A percentile compares a stretch with the other conserved stretches of the same genome.
Conservation (phyloP, 306 rosid species). For the Sechiopsis laciniata region DNA sequence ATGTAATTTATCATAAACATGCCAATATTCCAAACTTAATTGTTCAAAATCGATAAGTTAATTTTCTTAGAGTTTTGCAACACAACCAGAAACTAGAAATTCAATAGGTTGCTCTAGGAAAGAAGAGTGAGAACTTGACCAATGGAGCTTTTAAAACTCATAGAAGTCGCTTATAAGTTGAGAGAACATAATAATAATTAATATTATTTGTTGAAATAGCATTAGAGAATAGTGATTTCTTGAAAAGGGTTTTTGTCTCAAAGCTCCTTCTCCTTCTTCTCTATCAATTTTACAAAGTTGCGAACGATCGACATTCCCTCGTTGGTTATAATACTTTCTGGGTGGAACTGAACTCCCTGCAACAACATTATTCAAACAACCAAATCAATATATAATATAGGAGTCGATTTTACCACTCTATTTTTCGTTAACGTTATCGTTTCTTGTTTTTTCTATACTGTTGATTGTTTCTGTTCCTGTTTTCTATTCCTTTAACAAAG, state of each 20-base stretch:
- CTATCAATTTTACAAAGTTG: conserved; percentile 60
- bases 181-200: too few species aligned
- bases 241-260: background rate
- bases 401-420: background rate
- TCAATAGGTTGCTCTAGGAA: background rate
- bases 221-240: background rate
- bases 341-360: conserved; percentile 98
- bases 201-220: too few species aligned
- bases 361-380: conserved; percentile 15
- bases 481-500: background rate
- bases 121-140: too few species aligned
- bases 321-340: conserved; percentile 80
- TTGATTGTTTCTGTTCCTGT: background rate
- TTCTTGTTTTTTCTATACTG: background rate
- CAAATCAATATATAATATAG: background rate
- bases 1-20: too few species aligned
- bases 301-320: conserved; percentile 64
- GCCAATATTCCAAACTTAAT: too few species aligned
- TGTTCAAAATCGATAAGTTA: too few species aligned
- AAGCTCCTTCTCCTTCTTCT: conserved; percentile 42
- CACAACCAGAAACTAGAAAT: background rate
- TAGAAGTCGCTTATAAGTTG: background rate
- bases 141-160: background rate
- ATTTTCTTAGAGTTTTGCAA: background rate
- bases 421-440: background rate